phyloP scores from a whole-genome alignment of 1,284 basidiomycete genomes.

The Tylopilus sp. region DNA sequence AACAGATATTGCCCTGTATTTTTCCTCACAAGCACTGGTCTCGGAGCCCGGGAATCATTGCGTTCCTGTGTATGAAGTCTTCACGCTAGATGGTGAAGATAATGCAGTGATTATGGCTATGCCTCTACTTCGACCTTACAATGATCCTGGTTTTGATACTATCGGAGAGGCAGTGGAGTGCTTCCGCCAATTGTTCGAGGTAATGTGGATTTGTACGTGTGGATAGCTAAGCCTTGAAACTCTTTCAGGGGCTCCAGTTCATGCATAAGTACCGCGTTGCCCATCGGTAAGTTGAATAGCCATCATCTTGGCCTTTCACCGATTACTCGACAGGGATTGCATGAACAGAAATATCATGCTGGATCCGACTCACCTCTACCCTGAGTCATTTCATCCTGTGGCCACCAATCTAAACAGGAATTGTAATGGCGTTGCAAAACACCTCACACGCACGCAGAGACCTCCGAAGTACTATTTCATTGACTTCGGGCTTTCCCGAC shows the following conservation, averaged over 20 bases:
- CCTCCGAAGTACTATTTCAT: slow-evolving; percentile 31
- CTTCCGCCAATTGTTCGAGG: slow-evolving; percentile 48
- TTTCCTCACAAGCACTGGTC: slow-evolving; percentile 28
- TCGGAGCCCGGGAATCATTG: slow-evolving; percentile 44
- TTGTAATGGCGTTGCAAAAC: slow-evolving; percentile 14
- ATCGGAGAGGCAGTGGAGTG: slow-evolving; percentile 47
- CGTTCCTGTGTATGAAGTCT: slow-evolving; percentile 44
- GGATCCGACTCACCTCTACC: slow-evolving; percentile 43
- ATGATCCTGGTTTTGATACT: slow-evolving; percentile 40
- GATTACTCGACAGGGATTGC: slow-evolving; percentile 17
- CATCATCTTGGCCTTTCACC: background rate
- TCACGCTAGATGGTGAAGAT: slow-evolving; percentile 25
- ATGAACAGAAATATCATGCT: slow-evolving; percentile 50
- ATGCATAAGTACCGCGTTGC: slow-evolving; percentile 30
- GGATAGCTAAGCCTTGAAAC: background rate
- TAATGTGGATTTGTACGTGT: slow-evolving; percentile 17
- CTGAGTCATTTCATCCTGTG: slow-evolving; percentile 27
- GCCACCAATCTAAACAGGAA: slow-evolving; percentile 9
- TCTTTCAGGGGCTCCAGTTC: slow-evolving; percentile 28
- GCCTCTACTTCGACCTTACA: slow-evolving; percentile 41
- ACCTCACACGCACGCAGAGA: slow-evolving; percentile 31
- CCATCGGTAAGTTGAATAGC: slow-evolving; percentile 14
- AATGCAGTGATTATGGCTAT: slow-evolving; percentile 39
- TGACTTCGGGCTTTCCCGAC: slow-evolving; percentile 49
- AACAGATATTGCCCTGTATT: slow-evolving; percentile 35